Conservation (phyloP, 306 rosid species). For the Canavalia ensiformis region DNA sequence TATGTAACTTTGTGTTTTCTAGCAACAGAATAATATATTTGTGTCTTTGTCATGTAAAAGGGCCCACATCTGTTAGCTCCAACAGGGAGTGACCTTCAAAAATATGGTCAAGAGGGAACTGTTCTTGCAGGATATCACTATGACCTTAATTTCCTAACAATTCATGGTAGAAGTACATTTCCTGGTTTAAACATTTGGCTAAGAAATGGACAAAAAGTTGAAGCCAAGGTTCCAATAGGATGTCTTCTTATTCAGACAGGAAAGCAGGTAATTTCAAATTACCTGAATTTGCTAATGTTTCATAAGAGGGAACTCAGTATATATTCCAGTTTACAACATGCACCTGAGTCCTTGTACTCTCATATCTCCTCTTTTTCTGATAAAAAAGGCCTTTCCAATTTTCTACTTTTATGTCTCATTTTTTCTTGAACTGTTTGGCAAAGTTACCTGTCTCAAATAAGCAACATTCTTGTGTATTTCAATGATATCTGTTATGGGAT, state of each 20-base stretch:
- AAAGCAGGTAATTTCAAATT: slow-evolving; percentile 70
- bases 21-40: not conserved
- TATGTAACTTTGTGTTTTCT: slow-evolving; percentile 8
- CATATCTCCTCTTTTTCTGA: no score
- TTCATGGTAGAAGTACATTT: slow-evolving; percentile 95
- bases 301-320: not conserved
- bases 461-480: not conserved
- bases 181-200: slow-evolving; percentile 61
- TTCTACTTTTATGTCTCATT: not conserved
- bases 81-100: slow-evolving; percentile 90
- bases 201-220: no score
- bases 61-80: slow-evolving; percentile 99
- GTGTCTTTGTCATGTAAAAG: slow-evolving; percentile 55
- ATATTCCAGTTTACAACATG: not conserved
- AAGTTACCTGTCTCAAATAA: not conserved
- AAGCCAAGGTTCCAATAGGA: slow-evolving; percentile 49
- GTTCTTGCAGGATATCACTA: slow-evolving; percentile 95
- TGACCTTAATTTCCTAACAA: slow-evolving; percentile 90
- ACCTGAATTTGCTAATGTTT: slow-evolving; percentile 15
- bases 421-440: not conserved
- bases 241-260: slow-evolving; percentile 96
- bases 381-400: no score
- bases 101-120: slow-evolving; percentile 77
- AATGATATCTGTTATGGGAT: no score
- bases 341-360: no score